Evolutionary conservation across 2,329 filamentous ascomycete genomes (phyloP), one percentile per base, ranked within the genome.

Genomic region (Aspergillus oerlinghausenensis): DNA sequence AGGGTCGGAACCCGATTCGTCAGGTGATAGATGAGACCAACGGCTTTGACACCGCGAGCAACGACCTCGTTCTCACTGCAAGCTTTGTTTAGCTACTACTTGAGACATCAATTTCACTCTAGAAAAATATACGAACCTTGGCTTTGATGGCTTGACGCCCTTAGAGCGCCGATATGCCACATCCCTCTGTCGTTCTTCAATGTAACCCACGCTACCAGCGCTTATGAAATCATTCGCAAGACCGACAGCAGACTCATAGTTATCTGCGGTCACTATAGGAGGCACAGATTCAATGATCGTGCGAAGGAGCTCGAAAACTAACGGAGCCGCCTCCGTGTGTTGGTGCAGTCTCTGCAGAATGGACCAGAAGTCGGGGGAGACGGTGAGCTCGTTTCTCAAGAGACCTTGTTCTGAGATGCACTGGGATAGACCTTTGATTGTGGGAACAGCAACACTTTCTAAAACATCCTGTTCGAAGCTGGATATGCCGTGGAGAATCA

Each of bases 311-410:
- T 88, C 85, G 71, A 97, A 97, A 0, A 96, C 92, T 17, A 87
- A 81, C 0, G 87, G 81, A 1, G 91, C 89, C 26, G 88, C 87
- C 53, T 90, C 87, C 3, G 84, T 77, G 59, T 88, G 83, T 25
- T 81, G 79, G 49, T 90, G 86, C 19, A 99, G 78, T 32, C 86
- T 84, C 59, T 91, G 87, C 52, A 99, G 79, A 14, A 97, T 89
- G 4, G 88, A 88, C 94, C 94, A 99, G 73, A 99, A 97, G 69
- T 99, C 94, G 0, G 94, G 94, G 19, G 93, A 97, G 14, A 90
- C 93, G 75, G 96, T 95, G 64, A 97, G 89, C 75, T 97, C 93
- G 64, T 90, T 96, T 56, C 90, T 86, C 28, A 99, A 78, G 11
- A 89, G 85, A 26, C 87, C 86, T 0, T 90, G 85, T 58, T 88